phyloP scores from a whole-genome alignment of 306 rosid species.

The Castanospermum australe region DNA sequence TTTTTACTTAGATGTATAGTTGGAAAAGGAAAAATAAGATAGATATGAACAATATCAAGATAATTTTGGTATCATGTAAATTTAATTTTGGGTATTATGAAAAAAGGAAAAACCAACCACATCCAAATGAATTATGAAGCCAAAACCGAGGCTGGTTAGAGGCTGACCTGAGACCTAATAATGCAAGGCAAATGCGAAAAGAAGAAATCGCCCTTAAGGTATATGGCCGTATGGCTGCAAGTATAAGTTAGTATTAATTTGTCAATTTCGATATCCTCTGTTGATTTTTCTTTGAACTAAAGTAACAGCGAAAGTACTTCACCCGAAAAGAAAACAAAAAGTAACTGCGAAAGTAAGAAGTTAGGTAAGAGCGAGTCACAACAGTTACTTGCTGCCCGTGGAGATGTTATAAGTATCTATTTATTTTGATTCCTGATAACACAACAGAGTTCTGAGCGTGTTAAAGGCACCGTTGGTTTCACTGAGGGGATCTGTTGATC shows the following conservation, averaged over 20 bases:
- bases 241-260: neutral
- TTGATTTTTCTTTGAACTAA: conserved; percentile 6
- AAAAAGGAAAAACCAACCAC: neutral
- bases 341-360: neutral
- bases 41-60: too few species aligned
- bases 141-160: conserved; percentile 21
- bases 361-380: conserved; percentile 30
- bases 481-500: neutral
- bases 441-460: neutral
- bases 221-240: neutral
- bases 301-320: neutral
- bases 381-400: neutral
- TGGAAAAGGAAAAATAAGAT: too few species aligned
- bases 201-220: neutral
- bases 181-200: neutral
- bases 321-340: too few species aligned
- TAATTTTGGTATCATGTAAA: too few species aligned
- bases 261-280: conserved; percentile 19
- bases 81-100: too few species aligned
- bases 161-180: conserved; percentile 36
- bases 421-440: neutral
- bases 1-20: too few species aligned
- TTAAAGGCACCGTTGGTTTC: neutral
- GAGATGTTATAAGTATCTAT: neutral
- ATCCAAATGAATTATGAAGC: neutral